These are phyloP conservation scores for Exophiala calicioides DNA, from an alignment of 2,329 filamentous ascomycete genomes.

Conservation along the genomic window DNA sequence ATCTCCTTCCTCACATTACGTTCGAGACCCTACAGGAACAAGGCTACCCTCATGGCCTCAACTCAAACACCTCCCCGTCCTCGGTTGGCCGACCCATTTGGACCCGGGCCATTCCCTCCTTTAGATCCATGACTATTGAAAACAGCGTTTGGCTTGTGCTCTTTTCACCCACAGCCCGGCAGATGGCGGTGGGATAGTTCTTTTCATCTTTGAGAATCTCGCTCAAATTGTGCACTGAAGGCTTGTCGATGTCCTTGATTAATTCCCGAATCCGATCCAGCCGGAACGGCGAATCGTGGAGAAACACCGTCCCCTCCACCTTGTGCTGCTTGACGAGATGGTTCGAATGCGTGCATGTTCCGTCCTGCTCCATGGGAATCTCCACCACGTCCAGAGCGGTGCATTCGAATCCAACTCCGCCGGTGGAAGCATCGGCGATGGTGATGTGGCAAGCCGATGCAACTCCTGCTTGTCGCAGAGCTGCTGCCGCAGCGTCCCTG, in stretches of 20 bases:
- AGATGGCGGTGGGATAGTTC: constrained; percentile 38
- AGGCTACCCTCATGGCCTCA: constrained; percentile 30
- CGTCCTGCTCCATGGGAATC: constrained; percentile 28
- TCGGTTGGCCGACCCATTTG: constrained; percentile 38
- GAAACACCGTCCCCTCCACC: constrained; percentile 18
- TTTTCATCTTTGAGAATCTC: constrained; percentile 39
- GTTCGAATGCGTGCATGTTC: constrained; percentile 48
- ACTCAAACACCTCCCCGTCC: constrained; percentile 33
- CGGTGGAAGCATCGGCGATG: constrained; percentile 49
- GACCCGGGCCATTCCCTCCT: constrained; percentile 35
- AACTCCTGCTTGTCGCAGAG: constrained; percentile 50
- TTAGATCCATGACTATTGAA: constrained; percentile 44
- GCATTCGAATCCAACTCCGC: constrained; percentile 54
- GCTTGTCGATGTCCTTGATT: constrained; percentile 25
- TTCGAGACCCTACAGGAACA: neutral
- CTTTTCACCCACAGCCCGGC: constrained; percentile 35
- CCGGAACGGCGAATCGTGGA: constrained; percentile 34
- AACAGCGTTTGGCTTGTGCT: constrained; percentile 39
- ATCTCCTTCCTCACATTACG: neutral
- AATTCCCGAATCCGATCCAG: constrained; percentile 36
- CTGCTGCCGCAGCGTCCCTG: constrained; percentile 47
- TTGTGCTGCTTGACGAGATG: constrained; percentile 41
- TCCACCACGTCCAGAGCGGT: constrained; percentile 34
- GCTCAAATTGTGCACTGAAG: constrained; percentile 26
- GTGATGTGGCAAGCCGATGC: constrained; percentile 58